Evolutionary conservation across 2,329 filamentous ascomycete genomes (phyloP), one percentile per base, ranked within the genome.

Genomic region (Paraphoma chrysanthemicola): DNA sequence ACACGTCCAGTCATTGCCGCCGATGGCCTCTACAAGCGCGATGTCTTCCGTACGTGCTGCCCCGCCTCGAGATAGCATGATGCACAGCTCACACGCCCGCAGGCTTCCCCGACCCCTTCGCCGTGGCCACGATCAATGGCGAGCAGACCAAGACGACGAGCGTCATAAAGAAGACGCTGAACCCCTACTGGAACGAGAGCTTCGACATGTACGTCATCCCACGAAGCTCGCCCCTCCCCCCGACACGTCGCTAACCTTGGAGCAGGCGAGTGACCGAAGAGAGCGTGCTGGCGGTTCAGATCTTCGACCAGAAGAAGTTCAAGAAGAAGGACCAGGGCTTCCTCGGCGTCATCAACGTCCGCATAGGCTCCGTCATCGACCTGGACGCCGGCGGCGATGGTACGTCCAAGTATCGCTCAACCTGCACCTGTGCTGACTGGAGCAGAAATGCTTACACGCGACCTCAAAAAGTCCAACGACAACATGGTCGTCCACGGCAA

Each of bases 311-410:
- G 80, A 97, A 97, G 83, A 99, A 99, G 82, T 99, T 99, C 82
- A 99, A 99, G 85, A 99, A 99, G 87, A 99, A 98, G 92, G 95
- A 99, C 70, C 95, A 99, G 77, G 95, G 95, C 8, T 99, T 99
- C 75, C 84, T 99, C 6, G 95, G 95, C 55, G 95, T 99, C 52
- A 97, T 99, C 73, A 99, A 99, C 77, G 90, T 99, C 69, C 90
- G 93, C 56, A 90, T 99, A 66, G 95, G 95, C 69, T 93, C 96
- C 83, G 90, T 95, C 39, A 92, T 99, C 68, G 94, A 97, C 75
- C 82, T 99, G 64, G 89, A 91, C 62, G 87, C 92, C 56, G 93
- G 93, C 55, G 91, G 92, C 63, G 95, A 98, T 81, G 94, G 95
- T 98, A 84, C 73, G 85, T 36, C 31, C 48, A 23, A 23, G 23